phyloP scores from a whole-genome alignment of 352 stramenopile genomes.

The Phytophthora pluvialis region DNA sequence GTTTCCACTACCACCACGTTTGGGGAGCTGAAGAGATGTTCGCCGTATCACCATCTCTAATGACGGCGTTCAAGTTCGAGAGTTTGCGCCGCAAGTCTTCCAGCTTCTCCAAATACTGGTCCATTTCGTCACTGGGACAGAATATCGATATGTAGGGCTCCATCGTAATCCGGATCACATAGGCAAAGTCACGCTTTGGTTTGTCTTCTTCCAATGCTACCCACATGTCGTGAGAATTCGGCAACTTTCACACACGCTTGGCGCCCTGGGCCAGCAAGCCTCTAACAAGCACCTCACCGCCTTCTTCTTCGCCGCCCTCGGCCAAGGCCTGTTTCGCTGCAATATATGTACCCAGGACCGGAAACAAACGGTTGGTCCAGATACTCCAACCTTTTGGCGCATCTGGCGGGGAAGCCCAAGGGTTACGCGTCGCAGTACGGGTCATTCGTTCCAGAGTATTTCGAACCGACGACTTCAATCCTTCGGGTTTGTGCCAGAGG shows the following conservation, averaged over 20 bases:
- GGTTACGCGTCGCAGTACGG: no score
- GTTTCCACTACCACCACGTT: neutral
- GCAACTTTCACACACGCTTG: neutral
- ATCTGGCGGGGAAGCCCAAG: no score
- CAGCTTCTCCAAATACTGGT: constrained; percentile 3
- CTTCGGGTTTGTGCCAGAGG: no score
- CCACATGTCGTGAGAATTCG: constrained; percentile 7
- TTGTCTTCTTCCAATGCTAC: constrained; percentile 11
- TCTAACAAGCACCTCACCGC: no score
- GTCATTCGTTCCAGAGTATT: no score
- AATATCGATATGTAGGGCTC: constrained; percentile 4
- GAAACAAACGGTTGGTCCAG: no score
- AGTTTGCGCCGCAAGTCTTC: neutral
- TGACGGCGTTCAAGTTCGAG: constrained; percentile 4
- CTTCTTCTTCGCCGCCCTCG: no score
- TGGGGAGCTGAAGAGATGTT: constrained; percentile 2
- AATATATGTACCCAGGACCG: no score
- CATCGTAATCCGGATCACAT: neutral
- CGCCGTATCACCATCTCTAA: neutral
- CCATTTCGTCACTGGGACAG: neutral
- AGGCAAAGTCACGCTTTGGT: neutral
- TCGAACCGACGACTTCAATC: no score
- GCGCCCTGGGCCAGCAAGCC: constrained; percentile 6
- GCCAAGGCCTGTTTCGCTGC: no score
- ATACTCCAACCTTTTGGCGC: no score